Evolutionary conservation across 306 rosid genomes (phyloP), one percentile per base, ranked within the genome.

Genomic region (Quercus cerris): DNA sequence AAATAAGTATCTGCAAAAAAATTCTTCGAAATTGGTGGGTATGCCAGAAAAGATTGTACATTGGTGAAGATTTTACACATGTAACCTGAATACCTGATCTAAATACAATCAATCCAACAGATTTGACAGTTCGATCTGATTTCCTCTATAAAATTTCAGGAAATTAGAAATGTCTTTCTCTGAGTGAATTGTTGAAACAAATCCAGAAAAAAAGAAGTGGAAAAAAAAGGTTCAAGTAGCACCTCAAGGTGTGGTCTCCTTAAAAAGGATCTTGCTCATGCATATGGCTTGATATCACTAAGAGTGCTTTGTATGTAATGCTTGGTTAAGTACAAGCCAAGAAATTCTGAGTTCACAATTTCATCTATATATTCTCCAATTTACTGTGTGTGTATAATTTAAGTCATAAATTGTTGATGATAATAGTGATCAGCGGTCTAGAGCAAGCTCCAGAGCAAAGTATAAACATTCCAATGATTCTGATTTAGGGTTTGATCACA

Each of bases 1-100:
- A 35, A 75, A 56, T 38, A 44, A 77, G 7, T 49, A 66, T 46
- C 73, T 64, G 79, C 70, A 67, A 23, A 75, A 82, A 82, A 56
- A n/a, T 70, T 78, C 51, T 25, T 59, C 62, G 56, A 33, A 73
- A 19, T 51, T 13, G 7, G 28, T 22, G 28, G 75, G 28, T 51
- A 72, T 54, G 51, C 54, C 13, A 25, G 33, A 63, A 30, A 41
- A 30, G 68, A 74, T 14, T 5, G 5, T 18, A 55, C 11, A 5
- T 31, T 8, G 35, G n/a, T 55, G 22, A 18, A 55, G 28, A 52
- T 19, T 10, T 61, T 11, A 73, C 61, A 56, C 54, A 3, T 49
- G 17, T 23, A 56, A 30, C 15, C 33, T 62, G 68, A 62, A 62
- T 62, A 35, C 69, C n/a, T 25, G 69, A 62, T 27, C 69, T 62